Base-by-base conservation (phyloP, 2,329 filamentous ascomycete genomes). In the Xylaria sp. region DNA sequence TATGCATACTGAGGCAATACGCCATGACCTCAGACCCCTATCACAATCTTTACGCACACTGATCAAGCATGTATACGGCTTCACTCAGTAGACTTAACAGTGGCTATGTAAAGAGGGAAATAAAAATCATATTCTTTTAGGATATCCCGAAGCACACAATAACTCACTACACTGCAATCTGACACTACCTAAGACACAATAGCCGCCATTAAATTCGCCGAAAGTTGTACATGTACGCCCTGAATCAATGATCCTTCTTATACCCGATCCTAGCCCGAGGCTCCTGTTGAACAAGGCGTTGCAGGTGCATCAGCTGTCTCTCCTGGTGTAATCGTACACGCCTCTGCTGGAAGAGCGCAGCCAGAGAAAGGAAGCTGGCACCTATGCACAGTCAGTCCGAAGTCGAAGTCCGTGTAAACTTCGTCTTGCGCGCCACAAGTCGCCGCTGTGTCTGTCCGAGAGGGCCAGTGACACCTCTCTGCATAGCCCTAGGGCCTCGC, bases 371-470 rank as follows among this genome's bases (percentile, higher is more conserved):
- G 15, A 70, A 8, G 37, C 41, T 15, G 37, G 52, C 37, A 0
- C 61, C n/a, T 13, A 67, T 9, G 57, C 57, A 58, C 0, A 67
- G 68, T 70, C 68, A 70, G 5, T 70, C 58, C 10, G 34, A 9
- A 4, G 9, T 23, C 28, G 28, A 28, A 10, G 37, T 13, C 55
- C 18, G 31, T 8, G 25, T 4, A 12, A 59, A 9, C 39, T 60
- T 67, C 15, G 65, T 51, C 37, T 65, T 65, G 23, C 54, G 31
- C 3, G 5, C n/a, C 1, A 37, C 1, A 3, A n/a, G 9, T 2
- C 57, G 61, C 10, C 65, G 56, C 10, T 9, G 41, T n/a, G 54
- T 3, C 7, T 34, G 61, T 28, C 44, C 52, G 6, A 34, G 37
- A 6, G 58, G 51, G 7, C 23, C 31, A 2, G 57, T 60, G 2